Conservation (phyloP, 768 basidiomycete genomes). For the Rhodotorula graminis region DNA sequence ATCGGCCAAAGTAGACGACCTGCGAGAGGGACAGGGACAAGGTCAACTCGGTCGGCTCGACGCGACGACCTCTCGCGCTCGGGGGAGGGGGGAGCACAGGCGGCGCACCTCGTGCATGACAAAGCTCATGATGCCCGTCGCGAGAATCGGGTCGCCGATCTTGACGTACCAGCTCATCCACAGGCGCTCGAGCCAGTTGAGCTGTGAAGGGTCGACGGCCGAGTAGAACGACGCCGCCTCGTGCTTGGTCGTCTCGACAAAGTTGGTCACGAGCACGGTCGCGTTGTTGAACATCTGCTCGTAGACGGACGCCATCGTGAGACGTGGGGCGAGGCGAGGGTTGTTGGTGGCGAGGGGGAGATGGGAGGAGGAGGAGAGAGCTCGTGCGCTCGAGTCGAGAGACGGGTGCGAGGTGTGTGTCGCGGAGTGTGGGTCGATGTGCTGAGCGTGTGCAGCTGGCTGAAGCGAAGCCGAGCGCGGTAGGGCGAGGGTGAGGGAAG, state of each 20-base stretch:
- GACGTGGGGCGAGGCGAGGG: background rate
- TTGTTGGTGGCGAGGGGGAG: background rate
- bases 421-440: too few relatives aligned
- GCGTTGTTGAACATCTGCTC: conserved; percentile 26
- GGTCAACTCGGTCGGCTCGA: background rate
- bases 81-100: too few relatives aligned
- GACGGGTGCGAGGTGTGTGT: too few relatives aligned
- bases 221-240: conserved; percentile 42
- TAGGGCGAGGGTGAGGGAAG: too few relatives aligned
- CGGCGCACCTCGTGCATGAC: conserved; percentile 67
- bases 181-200: conserved; percentile 43
- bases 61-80: background rate
- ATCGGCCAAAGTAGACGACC: conserved; percentile 91
- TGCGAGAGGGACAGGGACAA: background rate
- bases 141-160: conserved; percentile 81
- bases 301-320: conserved; percentile 20
- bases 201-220: conserved; percentile 42
- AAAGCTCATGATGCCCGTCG: conserved; percentile 90
- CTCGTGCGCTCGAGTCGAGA: background rate
- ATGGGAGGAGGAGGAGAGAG: background rate
- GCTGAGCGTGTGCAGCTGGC: too few relatives aligned
- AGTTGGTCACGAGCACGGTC: conserved; percentile 20
- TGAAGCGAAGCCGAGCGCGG: too few relatives aligned
- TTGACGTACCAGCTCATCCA: conserved; percentile 78
- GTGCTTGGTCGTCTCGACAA: conserved; percentile 24